Conservation (phyloP, 179 eudicot genomes). For the Sideroxylon spinosum region DNA sequence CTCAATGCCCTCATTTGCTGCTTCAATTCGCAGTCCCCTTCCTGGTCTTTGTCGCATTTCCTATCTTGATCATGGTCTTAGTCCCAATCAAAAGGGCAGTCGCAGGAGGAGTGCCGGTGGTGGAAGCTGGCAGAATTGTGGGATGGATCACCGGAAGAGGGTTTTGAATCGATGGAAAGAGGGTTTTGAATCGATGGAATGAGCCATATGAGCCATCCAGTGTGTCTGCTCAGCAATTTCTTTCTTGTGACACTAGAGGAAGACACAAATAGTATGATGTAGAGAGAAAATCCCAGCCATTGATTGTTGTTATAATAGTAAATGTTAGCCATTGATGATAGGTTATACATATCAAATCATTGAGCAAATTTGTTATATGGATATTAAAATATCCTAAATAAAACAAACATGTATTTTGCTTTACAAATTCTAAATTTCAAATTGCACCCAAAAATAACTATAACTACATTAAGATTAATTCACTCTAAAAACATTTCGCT, state of each 20-base stretch:
- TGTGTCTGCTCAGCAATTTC: conserved; percentile 47
- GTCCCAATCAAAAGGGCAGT: neutral
- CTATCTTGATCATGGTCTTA: conserved; percentile 27
- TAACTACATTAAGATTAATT: too few species aligned
- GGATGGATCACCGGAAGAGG: conserved; percentile 15
- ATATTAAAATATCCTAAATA: too few species aligned
- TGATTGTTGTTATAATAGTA: too few species aligned
- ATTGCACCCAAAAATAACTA: too few species aligned
- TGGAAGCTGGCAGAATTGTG: conserved; percentile 7
- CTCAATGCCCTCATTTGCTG: conserved; percentile 59
- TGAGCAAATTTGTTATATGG: too few species aligned
- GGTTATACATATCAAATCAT: too few species aligned
- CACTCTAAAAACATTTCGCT: too few species aligned
- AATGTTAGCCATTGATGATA: too few species aligned
- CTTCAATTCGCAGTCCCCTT: conserved; percentile 37
- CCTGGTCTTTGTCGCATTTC: conserved; percentile 34
- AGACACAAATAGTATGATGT: too few species aligned
- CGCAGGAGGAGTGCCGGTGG: conserved; percentile 21
- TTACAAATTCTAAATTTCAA: too few species aligned
- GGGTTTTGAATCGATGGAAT: conserved; percentile 31
- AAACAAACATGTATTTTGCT: too few species aligned
- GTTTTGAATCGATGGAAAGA: conserved; percentile 21
- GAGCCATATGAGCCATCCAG: conserved; percentile 36
- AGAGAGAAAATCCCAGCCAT: too few species aligned
- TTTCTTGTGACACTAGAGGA: conserved; percentile 51